Conservation (phyloP, 768 basidiomycete genomes). For the Rhodosporidiobolus odoratus region DNA sequence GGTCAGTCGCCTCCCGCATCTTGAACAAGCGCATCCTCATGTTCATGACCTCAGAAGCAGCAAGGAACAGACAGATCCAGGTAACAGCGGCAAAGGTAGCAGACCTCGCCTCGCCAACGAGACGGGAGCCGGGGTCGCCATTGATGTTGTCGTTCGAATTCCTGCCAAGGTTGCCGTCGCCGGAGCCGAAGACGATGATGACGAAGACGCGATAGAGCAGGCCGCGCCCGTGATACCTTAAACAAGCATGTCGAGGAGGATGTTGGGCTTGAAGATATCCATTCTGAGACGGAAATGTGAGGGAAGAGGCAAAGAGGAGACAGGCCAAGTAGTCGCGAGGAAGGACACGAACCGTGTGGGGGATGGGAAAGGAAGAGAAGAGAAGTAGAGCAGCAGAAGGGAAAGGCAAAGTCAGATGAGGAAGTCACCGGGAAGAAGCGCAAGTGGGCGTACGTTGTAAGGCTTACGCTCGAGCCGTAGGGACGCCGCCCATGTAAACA, state of each 20-base stretch:
- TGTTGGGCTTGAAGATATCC: slow-evolving; percentile 47
- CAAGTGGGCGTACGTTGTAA: slow-evolving; percentile 21
- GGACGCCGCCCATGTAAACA: no score
- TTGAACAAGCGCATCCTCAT: slow-evolving; percentile 44
- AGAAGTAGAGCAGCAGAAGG: neutral
- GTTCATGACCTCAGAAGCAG: slow-evolving; percentile 42
- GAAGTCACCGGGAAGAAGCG: neutral
- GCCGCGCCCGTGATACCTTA: slow-evolving; percentile 49
- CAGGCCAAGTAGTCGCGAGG: no score
- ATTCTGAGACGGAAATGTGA: slow-evolving; percentile 43
- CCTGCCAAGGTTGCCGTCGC: slow-evolving; percentile 43
- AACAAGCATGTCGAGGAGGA: slow-evolving; percentile 46
- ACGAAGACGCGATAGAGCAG: slow-evolving; percentile 40
- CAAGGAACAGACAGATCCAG: slow-evolving; percentile 38
- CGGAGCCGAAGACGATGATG: slow-evolving; percentile 46
- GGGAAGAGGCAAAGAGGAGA: no score
- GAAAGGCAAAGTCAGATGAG: neutral
- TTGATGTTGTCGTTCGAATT: slow-evolving; percentile 44
- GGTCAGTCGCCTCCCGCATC: slow-evolving; percentile 23
- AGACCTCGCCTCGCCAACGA: slow-evolving; percentile 48
- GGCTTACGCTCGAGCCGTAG: slow-evolving; percentile 22
- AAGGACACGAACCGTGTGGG: no score
- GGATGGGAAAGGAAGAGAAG: neutral
- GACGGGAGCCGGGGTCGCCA: slow-evolving; percentile 44
- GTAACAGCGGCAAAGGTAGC: slow-evolving; percentile 46